Evolutionary conservation across 768 basidiomycete genomes (phyloP).

Genomic region (Xanthoconium purpureum): DNA sequence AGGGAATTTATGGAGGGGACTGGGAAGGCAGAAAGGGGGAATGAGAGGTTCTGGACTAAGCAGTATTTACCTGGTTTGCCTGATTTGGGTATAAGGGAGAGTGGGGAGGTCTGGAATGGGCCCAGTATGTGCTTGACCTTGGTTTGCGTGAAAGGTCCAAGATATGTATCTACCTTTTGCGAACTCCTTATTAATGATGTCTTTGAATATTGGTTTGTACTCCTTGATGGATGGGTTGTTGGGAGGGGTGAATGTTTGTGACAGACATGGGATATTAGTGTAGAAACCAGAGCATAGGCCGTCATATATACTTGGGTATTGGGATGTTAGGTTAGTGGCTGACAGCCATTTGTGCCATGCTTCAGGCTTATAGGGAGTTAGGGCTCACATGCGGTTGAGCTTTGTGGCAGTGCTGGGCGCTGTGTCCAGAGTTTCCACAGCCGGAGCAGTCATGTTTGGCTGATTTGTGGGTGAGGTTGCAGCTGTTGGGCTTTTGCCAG

Average conservation of each 20-base stretch:
- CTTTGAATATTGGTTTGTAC: rapidly evolving
- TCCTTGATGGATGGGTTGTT: background rate
- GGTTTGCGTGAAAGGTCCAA: rapidly evolving
- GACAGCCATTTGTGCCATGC: background rate
- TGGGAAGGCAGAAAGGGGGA: background rate
- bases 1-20: slow-evolving; percentile 34
- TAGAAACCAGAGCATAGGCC: background rate
- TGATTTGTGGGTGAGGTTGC: background rate
- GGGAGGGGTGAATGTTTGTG: background rate
- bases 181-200: background rate
- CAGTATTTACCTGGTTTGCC: slow-evolving; percentile 21
- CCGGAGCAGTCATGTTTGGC: background rate
- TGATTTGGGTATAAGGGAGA: slow-evolving; percentile 30
- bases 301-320: background rate
- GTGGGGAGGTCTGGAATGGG: slow-evolving; percentile 28
- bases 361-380: background rate
- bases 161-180: background rate
- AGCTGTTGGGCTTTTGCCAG: background rate
- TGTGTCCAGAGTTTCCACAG: background rate
- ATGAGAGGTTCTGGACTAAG: slow-evolving; percentile 34
- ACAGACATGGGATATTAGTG: background rate
- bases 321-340: background rate
- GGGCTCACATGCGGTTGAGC: background rate
- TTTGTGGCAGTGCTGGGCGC: background rate
- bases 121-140: slow-evolving; percentile 18